A percentile compares a stretch with the other conserved stretches of the same genome.
phyloP scores from a whole-genome alignment of 495 filamentous ascomycete genomes.

The Recurvomyces mirabilis region DNA sequence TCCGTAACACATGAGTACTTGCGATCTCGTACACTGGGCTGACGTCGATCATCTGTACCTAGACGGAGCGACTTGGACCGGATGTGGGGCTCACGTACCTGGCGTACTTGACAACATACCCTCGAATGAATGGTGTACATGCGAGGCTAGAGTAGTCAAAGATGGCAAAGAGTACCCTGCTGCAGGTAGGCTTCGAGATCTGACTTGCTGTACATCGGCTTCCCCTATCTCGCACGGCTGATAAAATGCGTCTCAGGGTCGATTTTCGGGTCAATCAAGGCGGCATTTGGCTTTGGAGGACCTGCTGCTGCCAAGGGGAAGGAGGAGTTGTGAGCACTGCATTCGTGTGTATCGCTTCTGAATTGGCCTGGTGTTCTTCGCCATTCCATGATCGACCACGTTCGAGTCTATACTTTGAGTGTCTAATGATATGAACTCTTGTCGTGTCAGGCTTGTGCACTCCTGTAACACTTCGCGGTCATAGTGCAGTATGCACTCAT shows the following conservation, averaged over 20 bases:
- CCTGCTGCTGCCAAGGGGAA: not conserved
- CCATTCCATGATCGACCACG: no score
- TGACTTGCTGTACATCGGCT: not conserved
- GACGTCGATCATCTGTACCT: no score
- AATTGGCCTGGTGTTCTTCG: no score
- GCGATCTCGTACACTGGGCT: no score
- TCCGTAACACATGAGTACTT: slow-evolving; percentile 1
- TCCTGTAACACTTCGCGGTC: no score
- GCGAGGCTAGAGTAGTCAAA: slow-evolving; percentile 32
- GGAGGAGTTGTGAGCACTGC: slow-evolving; percentile 5
- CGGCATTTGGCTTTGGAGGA: slow-evolving; percentile 10
- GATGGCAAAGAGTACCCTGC: slow-evolving; percentile 30
- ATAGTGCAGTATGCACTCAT: no score
- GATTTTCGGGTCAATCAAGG: slow-evolving; percentile 1
- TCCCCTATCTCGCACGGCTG: not conserved
- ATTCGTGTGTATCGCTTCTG: no score
- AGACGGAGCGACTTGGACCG: slow-evolving; percentile 28
- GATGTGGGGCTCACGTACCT: slow-evolving; percentile 24
- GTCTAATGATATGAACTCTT: no score
- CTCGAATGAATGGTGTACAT: slow-evolving; percentile 36
- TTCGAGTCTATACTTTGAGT: no score
- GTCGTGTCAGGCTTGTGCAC: no score
- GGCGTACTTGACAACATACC: slow-evolving; percentile 36
- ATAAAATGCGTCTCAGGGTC: not conserved
- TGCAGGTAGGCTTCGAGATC: slow-evolving; percentile 8